Percentiles rank a stretch among this genome's conserved stretches.
Conservation (phyloP, 73 alveolate species). For the Tetrahymena elliotti region DNA sequence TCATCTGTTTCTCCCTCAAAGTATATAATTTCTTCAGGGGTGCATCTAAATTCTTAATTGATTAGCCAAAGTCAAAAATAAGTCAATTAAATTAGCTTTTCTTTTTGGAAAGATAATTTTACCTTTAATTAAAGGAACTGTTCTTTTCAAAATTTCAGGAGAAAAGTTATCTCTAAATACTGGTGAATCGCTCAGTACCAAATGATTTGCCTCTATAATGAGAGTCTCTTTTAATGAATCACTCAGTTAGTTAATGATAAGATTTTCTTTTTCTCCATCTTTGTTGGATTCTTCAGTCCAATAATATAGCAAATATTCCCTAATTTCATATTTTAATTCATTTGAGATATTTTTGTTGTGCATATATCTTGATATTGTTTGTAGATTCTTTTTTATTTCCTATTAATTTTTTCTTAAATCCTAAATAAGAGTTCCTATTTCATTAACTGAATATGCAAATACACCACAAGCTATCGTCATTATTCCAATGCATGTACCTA, state of each 20-base stretch:
- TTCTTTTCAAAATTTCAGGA: conserved; percentile 20
- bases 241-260: conserved; percentile 2
- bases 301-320: conserved; percentile 22
- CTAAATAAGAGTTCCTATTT: neutral
- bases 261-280: conserved; percentile 14
- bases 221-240: conserved; percentile 11
- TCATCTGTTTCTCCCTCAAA: conserved; percentile 24
- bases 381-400: conserved; percentile 9
- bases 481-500: neutral
- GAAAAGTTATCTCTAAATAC: conserved; percentile 22
- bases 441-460: neutral
- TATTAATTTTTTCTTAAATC: neutral
- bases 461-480: neutral
- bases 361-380: conserved; percentile 30
- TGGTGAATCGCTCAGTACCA: conserved; percentile 1
- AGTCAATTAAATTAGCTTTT: neutral
- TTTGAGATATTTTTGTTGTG: conserved; percentile 20
- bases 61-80: conserved; percentile 1
- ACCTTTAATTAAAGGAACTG: conserved; percentile 7
- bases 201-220: conserved; percentile 28
- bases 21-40: neutral
- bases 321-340: conserved; percentile 25
- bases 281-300: conserved; percentile 34
- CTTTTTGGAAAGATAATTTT: neutral
- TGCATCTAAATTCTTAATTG: conserved; percentile 6